Base-by-base conservation (phyloP, 306 rosid species). In the Trifolium fragiferum region DNA sequence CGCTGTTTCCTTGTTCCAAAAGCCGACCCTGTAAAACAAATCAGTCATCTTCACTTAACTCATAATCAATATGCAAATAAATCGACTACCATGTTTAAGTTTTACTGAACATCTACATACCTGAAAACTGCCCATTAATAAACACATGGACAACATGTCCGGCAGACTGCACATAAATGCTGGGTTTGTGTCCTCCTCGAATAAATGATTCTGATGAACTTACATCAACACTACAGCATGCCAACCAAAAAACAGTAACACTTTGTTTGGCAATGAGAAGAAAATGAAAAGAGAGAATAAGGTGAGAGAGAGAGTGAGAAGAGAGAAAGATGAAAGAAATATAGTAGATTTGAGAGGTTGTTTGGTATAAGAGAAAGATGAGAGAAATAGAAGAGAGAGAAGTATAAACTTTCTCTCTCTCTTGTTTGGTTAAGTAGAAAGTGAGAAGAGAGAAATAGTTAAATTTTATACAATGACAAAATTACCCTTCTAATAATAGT, bases 121-220 rank as follows among this genome's bases (percentile, higher is more conserved):
- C 98, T 85, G 86, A 85, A 80, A 83, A 85, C 30, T 90, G 73
- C 37, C 99, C 97, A 30, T 94, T 94, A 81, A 90, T 76, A 81
- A 87, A 94, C 71, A 89, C 96, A 44, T 91, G 98, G 23, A 94
- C 84, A 76, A 89, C 96, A 87, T 92, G 92, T 37, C 99, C 99
- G 14, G 92, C 89, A 7, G 99, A 94, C 74, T 79, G 90, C 81
- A 94, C 88, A 2, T 70, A 79, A 49, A 94, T 85, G 82, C 81
- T 87, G 16, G 98, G 92, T 54, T 80, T 83, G 53, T 84, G 79
- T 76, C 93, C 92, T 71, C 93, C 90, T 72, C 79, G 73, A 58
- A 91, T 89, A 85, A 87, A 90, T 70, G 89, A 84, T 76, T 94
- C 97, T 27, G 90, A 86, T 72, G 96, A 80, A 84, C 89, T 74